Base-by-base conservation (phyloP, 768 basidiomycete genomes). In the Lactifluus hygrophoroides region DNA sequence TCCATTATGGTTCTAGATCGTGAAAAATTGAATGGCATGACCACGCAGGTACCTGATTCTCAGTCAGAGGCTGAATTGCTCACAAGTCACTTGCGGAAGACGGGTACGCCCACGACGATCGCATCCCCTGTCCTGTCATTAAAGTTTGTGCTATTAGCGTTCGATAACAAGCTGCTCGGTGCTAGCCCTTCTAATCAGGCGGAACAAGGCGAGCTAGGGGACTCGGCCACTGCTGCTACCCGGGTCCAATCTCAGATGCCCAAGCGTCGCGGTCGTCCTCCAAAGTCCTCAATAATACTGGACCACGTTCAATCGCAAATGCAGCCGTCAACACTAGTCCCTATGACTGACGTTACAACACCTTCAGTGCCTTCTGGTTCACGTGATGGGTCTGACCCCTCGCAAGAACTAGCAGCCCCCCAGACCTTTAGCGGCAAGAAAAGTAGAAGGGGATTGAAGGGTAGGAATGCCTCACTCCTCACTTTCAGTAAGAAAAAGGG, bases 11-110 rank as follows among this genome's bases (percentile, higher is more conserved):
- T 23, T 25, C 23, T 43, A 44, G 17, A 21, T 28, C n/a, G 11
- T 0, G 9, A 13, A 44, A 13, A 30, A 35, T 32, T 42, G 27
- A 44, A 42, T 50, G 35, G 5, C 23, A 13, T 21, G 34, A 11
- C 10, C 23, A 17, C 21, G n/a, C 43, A 60, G 59, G 43, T 60
- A 34, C 59, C 59, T 28, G 59, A 60, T 56, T 60, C 59, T 40
- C 46, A 54, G 16, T 40, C 52, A 6, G 54, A 51, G 37, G 44
- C 37, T 28, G 59, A 56, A 40, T n/a, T 60, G 17, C 49, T 46
- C 16, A 4, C 46, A 17, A 37, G 34, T 4, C 7, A 43, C 3
- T 46, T 34, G 28, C 43, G 42, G 38, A 56, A 40, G 21, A 44
- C 9, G 44, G 49, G 59, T 60, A 47, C 14, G 59, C 21, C n/a